Conservation (phyloP, 768 basidiomycete genomes). For the Mycena venus region DNA sequence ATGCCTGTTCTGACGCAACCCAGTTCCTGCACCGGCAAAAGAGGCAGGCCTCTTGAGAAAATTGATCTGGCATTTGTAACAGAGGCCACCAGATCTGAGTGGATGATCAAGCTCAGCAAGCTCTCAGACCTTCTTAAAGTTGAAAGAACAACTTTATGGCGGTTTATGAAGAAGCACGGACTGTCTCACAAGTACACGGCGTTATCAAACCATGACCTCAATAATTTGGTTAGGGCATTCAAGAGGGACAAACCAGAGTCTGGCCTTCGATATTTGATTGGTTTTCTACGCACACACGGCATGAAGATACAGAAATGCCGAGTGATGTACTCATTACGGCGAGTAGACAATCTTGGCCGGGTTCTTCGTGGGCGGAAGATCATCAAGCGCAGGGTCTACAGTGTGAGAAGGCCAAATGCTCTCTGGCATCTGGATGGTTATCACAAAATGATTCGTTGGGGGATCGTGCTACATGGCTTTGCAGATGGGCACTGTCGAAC, state of each 20-base stretch:
- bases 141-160: background rate
- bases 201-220: background rate
- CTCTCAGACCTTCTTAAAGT: background rate
- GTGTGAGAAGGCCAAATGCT: no score
- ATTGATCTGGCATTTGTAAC: background rate
- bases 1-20: background rate
- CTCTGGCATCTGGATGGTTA: no score
- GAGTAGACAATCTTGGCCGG: slow-evolving; percentile 37
- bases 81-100: no score
- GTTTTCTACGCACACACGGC: slow-evolving; percentile 35
- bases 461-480: slow-evolving; percentile 42
- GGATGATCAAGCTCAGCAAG: background rate
- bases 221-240: background rate
- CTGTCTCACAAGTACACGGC: background rate
- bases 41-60: background rate
- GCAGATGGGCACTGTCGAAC: slow-evolving; percentile 45
- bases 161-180: background rate
- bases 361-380: slow-evolving; percentile 25
- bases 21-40: background rate
- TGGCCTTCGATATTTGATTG: no score
- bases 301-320: slow-evolving; percentile 32
- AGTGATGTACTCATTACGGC: slow-evolving; percentile 26
- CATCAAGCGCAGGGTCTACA: no score
- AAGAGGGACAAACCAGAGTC: no score
- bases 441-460: slow-evolving; percentile 43